These are phyloP conservation scores for Sporothrix pseudoabietina DNA, from an alignment of 2,329 filamentous ascomycete genomes.

Conservation along the genomic window DNA sequence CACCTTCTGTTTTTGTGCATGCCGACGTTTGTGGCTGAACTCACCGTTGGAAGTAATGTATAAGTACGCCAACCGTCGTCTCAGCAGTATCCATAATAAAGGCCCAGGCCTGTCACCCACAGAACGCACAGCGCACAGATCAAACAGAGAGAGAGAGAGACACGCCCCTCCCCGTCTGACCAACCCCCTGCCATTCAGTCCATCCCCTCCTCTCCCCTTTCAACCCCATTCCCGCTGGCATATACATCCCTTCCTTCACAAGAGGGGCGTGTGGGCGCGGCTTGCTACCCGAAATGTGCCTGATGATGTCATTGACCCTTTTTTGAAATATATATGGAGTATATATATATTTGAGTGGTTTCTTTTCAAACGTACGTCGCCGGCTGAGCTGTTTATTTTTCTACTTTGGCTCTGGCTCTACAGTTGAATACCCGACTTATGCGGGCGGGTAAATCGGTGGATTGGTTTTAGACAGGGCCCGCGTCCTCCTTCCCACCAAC, in stretches of 20 bases:
- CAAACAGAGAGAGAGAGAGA: neutral
- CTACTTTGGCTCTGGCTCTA: neutral
- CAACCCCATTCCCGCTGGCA: neutral
- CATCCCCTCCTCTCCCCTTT: neutral
- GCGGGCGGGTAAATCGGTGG: neutral
- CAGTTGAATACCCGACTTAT: neutral
- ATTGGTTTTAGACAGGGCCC: neutral
- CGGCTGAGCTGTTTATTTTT: neutral
- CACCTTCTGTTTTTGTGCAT: neutral
- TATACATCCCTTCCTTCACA: neutral
- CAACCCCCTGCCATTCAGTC: neutral
- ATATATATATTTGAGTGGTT: neutral
- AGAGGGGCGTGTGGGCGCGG: neutral
- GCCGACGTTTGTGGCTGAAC: neutral
- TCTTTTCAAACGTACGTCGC: neutral
- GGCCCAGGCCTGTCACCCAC: neutral
- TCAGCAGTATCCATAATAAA: too few species aligned
- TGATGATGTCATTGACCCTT: neutral
- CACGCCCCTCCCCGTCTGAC: neutral
- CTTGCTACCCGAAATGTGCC: constrained; percentile 3
- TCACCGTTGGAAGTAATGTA: too few species aligned
- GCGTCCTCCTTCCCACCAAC: neutral
- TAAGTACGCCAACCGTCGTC: too few species aligned
- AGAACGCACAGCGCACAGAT: neutral
- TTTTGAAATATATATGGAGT: too few species aligned